Base-by-base conservation (phyloP, 805 yeast genomes). In the Martiniozyma abietophila region DNA sequence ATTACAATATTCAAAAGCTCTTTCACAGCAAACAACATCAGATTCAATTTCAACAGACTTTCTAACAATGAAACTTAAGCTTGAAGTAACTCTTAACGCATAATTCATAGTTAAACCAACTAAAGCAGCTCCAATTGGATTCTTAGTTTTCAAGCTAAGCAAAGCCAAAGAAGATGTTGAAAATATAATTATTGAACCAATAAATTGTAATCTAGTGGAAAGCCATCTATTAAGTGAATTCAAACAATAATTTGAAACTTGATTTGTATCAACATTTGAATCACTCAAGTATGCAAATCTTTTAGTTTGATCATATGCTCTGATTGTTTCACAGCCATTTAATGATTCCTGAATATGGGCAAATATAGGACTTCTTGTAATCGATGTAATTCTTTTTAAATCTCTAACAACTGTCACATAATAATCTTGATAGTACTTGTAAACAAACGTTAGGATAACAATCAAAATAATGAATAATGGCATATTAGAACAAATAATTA, bases 1-100 rank as follows among this genome's bases (percentile, higher is more conserved):
- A n/a, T 62, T 57, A 24, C 94, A 73, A 56, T 88, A 89, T 56
- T 89, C 98, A 58, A 83, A 67, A 35, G 89, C 77, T 61, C 98
- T 77, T 64, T 89, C 98, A 29, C 94, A 96, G 14, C 95, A 82
- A 25, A 78, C 80, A 36, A 74, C 63, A 45, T 68, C 74, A 6
- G 76, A 64, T 50, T 78, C 84, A 28, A 76, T 70, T 45, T 74
- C 78, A 18, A 76, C 82, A 5, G 76, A 61, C 53, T 66, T 62
- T 47, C 80, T 62, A 6, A 78, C 80, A 37, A 76, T 65, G 56
- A 67, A 64, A 46, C 64, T 67, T 46, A 78, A 61, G 4, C 73
- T 59, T 12, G 59, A 55, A 0, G 81, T 74, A 6, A 76, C 68
- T 39, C 68, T 67, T 33, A 78, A 52, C 1, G 82, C 74, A 50